These are phyloP conservation scores for Penicillium coffeae DNA, from an alignment of 495 filamentous ascomycete genomes.

Conservation along the genomic window DNA sequence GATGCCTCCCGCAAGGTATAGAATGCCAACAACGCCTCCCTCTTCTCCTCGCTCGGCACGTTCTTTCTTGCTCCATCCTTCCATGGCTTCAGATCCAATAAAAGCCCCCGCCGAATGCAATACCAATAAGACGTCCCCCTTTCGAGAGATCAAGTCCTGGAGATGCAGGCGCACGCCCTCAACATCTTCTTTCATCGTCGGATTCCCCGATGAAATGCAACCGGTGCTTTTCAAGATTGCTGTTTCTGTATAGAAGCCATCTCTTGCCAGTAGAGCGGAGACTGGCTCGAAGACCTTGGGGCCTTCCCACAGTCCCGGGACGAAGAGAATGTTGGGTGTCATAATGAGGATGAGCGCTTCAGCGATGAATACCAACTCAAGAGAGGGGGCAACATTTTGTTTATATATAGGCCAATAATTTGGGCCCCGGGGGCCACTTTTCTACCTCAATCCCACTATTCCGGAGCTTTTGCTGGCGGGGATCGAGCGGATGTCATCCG, in stretches of 20 bases:
- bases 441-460: too few relatives aligned
- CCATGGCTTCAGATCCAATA: slow-evolving; percentile 28
- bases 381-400: too few relatives aligned
- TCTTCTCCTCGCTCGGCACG: neutral
- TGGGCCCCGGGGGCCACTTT: too few relatives aligned
- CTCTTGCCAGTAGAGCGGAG: neutral
- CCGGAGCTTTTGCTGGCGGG: too few relatives aligned
- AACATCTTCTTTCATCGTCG: neutral
- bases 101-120: slow-evolving; percentile 40
- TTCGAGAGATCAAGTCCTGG: neutral
- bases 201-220: neutral
- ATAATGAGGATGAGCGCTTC: too few relatives aligned
- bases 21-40: slow-evolving; percentile 22
- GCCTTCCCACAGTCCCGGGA: neutral
- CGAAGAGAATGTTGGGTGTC: neutral
- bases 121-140: slow-evolving; percentile 11
- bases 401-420: too few relatives aligned
- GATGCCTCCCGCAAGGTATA: slow-evolving; percentile 20
- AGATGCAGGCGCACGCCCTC: neutral
- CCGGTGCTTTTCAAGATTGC: neutral
- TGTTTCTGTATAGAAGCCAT: neutral
- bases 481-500: too few relatives aligned
- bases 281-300: neutral
- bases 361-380: too few relatives aligned
- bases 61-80: slow-evolving; percentile 16